Evolutionary conservation across 345 rosid species (phyloP), one percentile per base, ranked within the genome.

Genomic region (Isatis tinctoria): DNA sequence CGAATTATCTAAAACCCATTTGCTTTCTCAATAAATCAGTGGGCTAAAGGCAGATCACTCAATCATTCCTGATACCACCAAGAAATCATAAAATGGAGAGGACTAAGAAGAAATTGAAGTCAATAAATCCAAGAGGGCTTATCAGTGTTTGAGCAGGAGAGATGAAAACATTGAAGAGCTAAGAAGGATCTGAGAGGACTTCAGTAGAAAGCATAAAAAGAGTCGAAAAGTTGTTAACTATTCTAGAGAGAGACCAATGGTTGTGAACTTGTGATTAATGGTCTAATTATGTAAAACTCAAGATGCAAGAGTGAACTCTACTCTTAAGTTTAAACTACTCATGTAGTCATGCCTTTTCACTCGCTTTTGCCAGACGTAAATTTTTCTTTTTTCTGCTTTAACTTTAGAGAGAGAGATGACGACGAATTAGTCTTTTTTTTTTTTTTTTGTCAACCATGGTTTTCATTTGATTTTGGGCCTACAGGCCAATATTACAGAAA

Each of bases 1-100:
- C 41, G 60, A 35, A 18, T 75, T 51, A 59, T 51, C 56, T 30
- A 40, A 61, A 68, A 52, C 39, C 24, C 64, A 52, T 75, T 65
- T 33, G 65, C 71, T 54, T 40, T 16, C 24, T 17, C 17, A 45
- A 44, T 33, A 39, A 58, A 45, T 36, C 1, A 6, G 33, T 41
- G 56, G 8, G 57, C 18, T 32, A 44, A 28, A 44, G 58, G 26
- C 9, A 57, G 22, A 74, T 48, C 30, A 61, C 35, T 35, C 13
- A 43, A 49, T 44, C 26, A 44, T 61, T 63, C 37, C 8, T 70
- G 72, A 45, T 27, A 56, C 70, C 75, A 69, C 66, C 70, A 65
- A 17, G 60, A 56, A 70, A 69, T 41, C 75, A 63, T 76, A 58
- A 58, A 62, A 32, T 43, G 74, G 70, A 53, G 65, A 62, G 26